Conservation (phyloP, 306 rosid genomes). For the Medicago lupulina region DNA sequence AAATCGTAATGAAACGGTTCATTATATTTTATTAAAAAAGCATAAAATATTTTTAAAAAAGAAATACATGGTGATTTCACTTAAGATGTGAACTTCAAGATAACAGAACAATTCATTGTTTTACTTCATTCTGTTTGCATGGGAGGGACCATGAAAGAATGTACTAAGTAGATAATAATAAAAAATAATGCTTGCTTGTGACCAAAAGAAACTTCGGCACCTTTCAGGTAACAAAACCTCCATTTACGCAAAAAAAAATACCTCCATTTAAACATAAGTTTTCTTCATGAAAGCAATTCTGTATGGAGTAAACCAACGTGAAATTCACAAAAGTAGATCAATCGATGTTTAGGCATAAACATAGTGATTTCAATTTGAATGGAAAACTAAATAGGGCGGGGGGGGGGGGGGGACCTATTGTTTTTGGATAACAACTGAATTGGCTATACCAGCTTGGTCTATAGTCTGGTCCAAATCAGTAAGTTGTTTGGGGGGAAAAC, state of each 20-base stretch:
- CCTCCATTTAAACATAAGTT: constrained; percentile 25
- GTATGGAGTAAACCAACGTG: constrained; percentile 22
- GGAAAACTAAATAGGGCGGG: constrained; percentile 9
- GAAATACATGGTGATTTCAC: too few relatives aligned
- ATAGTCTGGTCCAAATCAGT: constrained; percentile 83
- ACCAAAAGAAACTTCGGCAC: constrained; percentile 11
- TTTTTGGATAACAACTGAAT: constrained; percentile 85
- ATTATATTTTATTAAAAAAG: too few relatives aligned
- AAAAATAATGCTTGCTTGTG: neutral
- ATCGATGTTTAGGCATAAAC: constrained; percentile 29
- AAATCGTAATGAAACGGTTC: too few relatives aligned
- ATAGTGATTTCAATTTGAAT: constrained; percentile 35
- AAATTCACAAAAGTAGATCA: constrained; percentile 37
- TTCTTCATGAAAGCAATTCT: constrained; percentile 26
- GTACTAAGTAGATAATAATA: too few relatives aligned
- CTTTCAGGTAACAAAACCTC: neutral
- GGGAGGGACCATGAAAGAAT: too few relatives aligned
- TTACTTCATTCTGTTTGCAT: too few relatives aligned
- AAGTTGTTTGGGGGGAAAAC: constrained; percentile 98
- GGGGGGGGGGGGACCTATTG: constrained; percentile 38
- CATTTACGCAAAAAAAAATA: neutral
- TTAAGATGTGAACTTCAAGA: too few relatives aligned
- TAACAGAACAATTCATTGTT: too few relatives aligned
- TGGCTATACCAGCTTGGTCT: constrained; percentile 88
- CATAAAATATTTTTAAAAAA: too few relatives aligned